A percentile compares a stretch with the other conserved stretches of the same genome.
phyloP scores from a whole-genome alignment of 345 rosid species.

The Hibiscus trionum region DNA sequence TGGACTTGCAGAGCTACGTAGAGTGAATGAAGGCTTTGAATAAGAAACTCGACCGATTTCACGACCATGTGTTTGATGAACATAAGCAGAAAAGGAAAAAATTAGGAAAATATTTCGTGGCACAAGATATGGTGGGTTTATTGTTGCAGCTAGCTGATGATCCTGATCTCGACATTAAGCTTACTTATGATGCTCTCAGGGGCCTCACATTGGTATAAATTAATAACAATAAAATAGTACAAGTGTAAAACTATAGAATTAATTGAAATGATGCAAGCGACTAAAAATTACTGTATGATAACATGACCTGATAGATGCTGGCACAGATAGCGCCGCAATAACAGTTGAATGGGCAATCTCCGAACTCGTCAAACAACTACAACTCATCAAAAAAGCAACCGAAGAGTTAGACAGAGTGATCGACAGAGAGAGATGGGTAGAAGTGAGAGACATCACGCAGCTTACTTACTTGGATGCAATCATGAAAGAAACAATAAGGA shows the following conservation, averaged over 20 bases:
- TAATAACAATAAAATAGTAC: too few relatives aligned
- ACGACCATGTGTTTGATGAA: constrained; percentile 14
- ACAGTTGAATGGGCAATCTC: neutral
- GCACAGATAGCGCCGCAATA: neutral
- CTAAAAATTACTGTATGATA: neutral
- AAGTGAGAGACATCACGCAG: neutral
- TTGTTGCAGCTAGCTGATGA: constrained; percentile 26
- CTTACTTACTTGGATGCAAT: neutral
- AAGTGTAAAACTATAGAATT: too few relatives aligned
- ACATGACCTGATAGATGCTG: neutral
- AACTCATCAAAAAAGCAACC: neutral
- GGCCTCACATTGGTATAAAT: constrained; percentile 16
- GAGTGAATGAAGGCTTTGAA: constrained; percentile 24
- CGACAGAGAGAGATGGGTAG: neutral
- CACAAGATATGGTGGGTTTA: constrained; percentile 25
- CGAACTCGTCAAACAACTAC: neutral
- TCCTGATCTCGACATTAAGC: constrained; percentile 20
- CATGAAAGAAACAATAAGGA: neutral
- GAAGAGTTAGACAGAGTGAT: neutral
- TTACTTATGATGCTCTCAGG: constrained; percentile 16
- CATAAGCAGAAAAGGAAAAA: constrained; percentile 5
- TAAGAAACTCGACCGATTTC: constrained; percentile 17
- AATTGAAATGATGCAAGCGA: too few relatives aligned
- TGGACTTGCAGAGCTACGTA: constrained; percentile 22
- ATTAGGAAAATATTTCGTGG: neutral